These are phyloP conservation scores for Pachysolen tannophilus DNA, from an alignment of 805 yeast species.

Conservation along the genomic window DNA sequence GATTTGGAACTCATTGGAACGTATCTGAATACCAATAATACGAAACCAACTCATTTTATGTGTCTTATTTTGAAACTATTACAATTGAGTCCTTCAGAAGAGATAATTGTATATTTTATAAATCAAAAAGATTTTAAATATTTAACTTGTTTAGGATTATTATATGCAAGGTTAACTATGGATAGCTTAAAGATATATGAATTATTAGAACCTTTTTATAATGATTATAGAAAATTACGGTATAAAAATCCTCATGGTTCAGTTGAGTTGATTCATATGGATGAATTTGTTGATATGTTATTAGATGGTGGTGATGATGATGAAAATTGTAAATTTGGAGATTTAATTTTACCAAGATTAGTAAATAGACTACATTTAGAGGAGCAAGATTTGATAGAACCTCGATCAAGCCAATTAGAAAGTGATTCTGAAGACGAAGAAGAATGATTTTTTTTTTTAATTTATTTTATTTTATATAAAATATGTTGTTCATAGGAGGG, in stretches of 20 bases:
- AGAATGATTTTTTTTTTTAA: no score
- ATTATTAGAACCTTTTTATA: conserved; percentile 44
- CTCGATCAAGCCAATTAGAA: conserved; percentile 28
- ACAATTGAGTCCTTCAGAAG: conserved; percentile 63
- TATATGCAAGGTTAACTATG: conserved; percentile 49
- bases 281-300: conserved; percentile 64
- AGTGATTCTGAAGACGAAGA: conserved; percentile 23
- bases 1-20: conserved; percentile 42
- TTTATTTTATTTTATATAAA: no score
- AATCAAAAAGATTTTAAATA: conserved; percentile 71
- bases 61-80: conserved; percentile 70
- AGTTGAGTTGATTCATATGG: conserved; percentile 47
- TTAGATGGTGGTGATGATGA: conserved; percentile 16
- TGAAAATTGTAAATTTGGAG: conserved; percentile 54
- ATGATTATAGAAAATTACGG: conserved; percentile 67
- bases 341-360: conserved; percentile 64
- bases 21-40: conserved; percentile 26
- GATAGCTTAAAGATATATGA: conserved; percentile 37
- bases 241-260: conserved; percentile 27
- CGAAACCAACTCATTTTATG: conserved; percentile 64
- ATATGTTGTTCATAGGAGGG: no score
- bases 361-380: conserved; percentile 30
- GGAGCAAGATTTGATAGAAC: conserved; percentile 31
- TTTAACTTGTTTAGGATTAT: conserved; percentile 56
- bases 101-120: conserved; percentile 46